Percentiles rank a stretch among this genome's conserved stretches.
These are phyloP conservation scores for Chlamydomonas applanata DNA, from an alignment of 139 green algal genomes.

Conservation along the genomic window DNA sequence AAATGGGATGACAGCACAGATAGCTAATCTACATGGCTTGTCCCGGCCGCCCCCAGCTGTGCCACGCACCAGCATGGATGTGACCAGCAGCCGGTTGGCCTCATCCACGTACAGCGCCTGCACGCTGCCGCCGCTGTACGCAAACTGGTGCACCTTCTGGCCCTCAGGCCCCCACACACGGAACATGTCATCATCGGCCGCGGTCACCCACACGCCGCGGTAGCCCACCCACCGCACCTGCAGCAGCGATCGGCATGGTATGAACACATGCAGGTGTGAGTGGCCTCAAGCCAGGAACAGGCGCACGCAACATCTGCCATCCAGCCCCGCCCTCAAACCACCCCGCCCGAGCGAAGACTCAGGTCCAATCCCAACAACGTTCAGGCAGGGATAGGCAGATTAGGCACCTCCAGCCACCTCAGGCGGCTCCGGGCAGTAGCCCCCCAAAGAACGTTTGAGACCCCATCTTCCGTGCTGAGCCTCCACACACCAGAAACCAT, in stretches of 20 bases:
- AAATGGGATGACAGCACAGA: too few relatives aligned
- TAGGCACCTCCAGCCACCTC: too few relatives aligned
- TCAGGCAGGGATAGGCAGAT: too few relatives aligned
- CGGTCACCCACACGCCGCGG: slow-evolving; percentile 61
- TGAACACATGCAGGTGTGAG: slow-evolving; percentile 5
- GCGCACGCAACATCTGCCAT: not conserved
- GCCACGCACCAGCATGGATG: slow-evolving; percentile 36
- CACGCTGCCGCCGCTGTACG: slow-evolving; percentile 52
- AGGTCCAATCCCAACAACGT: too few relatives aligned
- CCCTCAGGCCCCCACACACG: slow-evolving; percentile 56
- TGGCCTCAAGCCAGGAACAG: slow-evolving; percentile 1
- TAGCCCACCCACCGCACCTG: slow-evolving; percentile 64
- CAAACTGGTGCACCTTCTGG: slow-evolving; percentile 42
- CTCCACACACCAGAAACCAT: too few relatives aligned
- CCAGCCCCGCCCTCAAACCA: too few relatives aligned
- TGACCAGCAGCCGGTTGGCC: slow-evolving; percentile 53
- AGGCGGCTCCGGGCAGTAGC: too few relatives aligned
- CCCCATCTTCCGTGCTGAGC: too few relatives aligned
- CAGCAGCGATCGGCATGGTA: not conserved
- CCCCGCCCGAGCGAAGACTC: too few relatives aligned
- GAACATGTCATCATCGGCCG: slow-evolving; percentile 67
- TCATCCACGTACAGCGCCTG: slow-evolving; percentile 63
- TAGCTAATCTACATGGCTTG: too few relatives aligned
- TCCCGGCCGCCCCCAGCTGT: too few relatives aligned
- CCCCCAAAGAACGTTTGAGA: too few relatives aligned